These are phyloP conservation scores for Barbarea vulgaris DNA, from an alignment of 345 rosid species.

Conservation along the genomic window DNA sequence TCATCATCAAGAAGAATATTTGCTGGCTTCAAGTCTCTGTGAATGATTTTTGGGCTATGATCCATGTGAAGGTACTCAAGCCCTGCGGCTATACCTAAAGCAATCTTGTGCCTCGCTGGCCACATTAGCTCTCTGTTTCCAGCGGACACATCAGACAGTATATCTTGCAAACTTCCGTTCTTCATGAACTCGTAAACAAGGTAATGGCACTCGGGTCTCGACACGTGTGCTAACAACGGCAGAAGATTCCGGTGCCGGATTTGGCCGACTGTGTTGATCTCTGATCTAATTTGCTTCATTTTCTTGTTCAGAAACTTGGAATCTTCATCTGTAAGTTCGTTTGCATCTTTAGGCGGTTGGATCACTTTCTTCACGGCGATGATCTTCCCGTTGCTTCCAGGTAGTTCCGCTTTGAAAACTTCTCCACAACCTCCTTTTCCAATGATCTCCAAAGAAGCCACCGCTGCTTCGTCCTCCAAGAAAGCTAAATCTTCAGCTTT, in stretches of 20 bases:
- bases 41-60: conserved; percentile 74
- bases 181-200: conserved; percentile 88
- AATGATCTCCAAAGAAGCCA: conserved; percentile 55
- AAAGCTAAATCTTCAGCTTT: conserved; percentile 79
- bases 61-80: conserved; percentile 82
- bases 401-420: conserved; percentile 79
- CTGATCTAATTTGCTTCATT: conserved; percentile 84
- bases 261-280: conserved; percentile 77
- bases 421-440: conserved; percentile 96
- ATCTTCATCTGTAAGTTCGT: conserved; percentile 72
- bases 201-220: conserved; percentile 75
- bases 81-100: conserved; percentile 78
- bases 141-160: conserved; percentile 44
- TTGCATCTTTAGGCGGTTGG: conserved; percentile 74
- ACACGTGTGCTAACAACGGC: conserved; percentile 74
- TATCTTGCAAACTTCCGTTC: conserved; percentile 87
- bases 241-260: conserved; percentile 85
- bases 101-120: conserved; percentile 69
- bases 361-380: conserved; percentile 77
- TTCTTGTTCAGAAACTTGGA: conserved; percentile 60
- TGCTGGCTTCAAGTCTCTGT: conserved; percentile 90
- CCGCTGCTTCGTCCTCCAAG: conserved; percentile 70
- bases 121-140: conserved; percentile 68
- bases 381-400: conserved; percentile 64
- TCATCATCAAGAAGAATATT: conserved; percentile 85